Conservation (phyloP, 257 asterid species). For the Nicotiana knightiana region DNA sequence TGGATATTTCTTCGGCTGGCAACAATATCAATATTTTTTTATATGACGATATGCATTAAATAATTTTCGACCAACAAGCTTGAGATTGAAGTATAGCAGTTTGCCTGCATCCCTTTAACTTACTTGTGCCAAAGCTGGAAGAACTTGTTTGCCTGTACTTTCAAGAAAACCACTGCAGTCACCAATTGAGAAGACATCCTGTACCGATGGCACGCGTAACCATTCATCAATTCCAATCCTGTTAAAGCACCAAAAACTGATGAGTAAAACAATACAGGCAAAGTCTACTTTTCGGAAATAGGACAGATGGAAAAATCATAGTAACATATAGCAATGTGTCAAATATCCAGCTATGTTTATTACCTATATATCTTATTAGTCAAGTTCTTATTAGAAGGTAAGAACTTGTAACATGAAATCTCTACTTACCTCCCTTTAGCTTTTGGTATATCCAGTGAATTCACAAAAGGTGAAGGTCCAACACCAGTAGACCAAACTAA, state of each 20-base stretch:
- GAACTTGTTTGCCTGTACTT: slow-evolving; percentile 84
- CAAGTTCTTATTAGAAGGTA: neutral
- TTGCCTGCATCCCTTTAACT: neutral
- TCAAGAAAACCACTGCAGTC: slow-evolving; percentile 96
- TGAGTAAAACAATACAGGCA: neutral
- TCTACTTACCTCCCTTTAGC: slow-evolving; percentile 72
- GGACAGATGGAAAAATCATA: neutral
- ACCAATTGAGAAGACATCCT: slow-evolving; percentile 84
- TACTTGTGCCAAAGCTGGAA: slow-evolving; percentile 97
- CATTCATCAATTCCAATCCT: slow-evolving; percentile 98
- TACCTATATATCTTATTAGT: too few relatives aligned
- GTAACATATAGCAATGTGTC: neutral
- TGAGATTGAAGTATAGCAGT: neutral
- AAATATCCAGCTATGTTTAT: neutral
- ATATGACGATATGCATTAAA: neutral
- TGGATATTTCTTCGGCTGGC: neutral
- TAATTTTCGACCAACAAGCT: too few relatives aligned
- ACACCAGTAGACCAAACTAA: slow-evolving; percentile 98
- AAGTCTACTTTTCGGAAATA: neutral
- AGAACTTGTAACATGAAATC: neutral
- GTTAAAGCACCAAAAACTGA: slow-evolving; percentile 4
- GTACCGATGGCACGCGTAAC: slow-evolving; percentile 72
- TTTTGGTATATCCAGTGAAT: slow-evolving; percentile 60
- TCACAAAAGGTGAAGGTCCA: slow-evolving; percentile 84
- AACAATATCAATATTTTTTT: neutral